Base-by-base conservation (phyloP, 2,329 filamentous ascomycete species). In the Elsinoe fawcettii region DNA sequence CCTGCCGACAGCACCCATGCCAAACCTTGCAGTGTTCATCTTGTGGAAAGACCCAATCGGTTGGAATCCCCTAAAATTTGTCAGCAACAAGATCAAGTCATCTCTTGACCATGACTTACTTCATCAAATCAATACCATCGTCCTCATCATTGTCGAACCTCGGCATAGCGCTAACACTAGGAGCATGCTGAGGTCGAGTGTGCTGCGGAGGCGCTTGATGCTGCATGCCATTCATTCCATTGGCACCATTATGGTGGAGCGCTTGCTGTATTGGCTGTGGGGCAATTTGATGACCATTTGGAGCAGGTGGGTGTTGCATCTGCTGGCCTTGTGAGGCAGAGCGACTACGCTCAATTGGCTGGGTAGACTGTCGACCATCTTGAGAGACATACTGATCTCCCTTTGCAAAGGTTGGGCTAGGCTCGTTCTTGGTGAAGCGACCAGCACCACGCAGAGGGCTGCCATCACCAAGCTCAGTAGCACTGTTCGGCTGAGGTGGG, bases 11-110 rank as follows among this genome's bases (percentile, higher is more conserved):
- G 55, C 59, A n/a, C 60, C 60, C 56, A 61, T 60, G 23, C 58
- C 58, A 34, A 61, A 60, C 36, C 60, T 58, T 11, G 58, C 58
- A 23, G 60, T 58, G 37, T 58, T 58, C 18, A 61, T 61, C 60
- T 70, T 67, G 58, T 77, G 75, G 62, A 75, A 77, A 1, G 71
- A 70, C 25, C 75, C 75, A 51, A 77, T 77, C 32, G 74, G 74
- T 60, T 77, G 74, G 65, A 77, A 77, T 22, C 75, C 75, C 67
- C 75, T 77, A 59, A 22, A 32, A 16, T 7, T 32, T 37, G 51
- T 60, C 53, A 41, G 58, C 37, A 22, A 43, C 14, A n/a, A 3
- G 1, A 34, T n/a, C 37, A 14, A 20, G 37, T 20, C 30, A 14
- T 14, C 5, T 39, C 14, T 12, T 25, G 9, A 11, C 5, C 34